Base-by-base conservation (phyloP, 208 protist species). In the Porcisia hertigi region DNA sequence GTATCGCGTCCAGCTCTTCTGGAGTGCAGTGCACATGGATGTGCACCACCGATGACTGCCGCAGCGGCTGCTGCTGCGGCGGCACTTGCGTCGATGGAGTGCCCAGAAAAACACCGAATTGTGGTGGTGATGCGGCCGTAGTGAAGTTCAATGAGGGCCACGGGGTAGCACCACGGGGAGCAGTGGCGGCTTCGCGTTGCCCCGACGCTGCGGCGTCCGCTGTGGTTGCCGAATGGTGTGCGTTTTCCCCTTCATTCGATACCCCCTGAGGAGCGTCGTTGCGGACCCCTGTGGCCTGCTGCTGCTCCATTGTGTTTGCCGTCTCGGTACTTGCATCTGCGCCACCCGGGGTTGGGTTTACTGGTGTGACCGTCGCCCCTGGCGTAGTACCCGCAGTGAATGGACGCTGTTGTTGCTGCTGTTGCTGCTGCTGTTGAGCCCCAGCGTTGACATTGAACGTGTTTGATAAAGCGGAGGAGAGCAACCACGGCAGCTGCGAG, bases 21-120 rank as follows among this genome's bases (percentile, higher is more conserved):
- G 87, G 71, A 0, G 83, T 83, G 69, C 89, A 90, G 70, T 96
- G 92, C 52, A 96, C 81, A 63, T 96, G 92, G 62, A 96, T 49
- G 74, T 93, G 84, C n/a, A 96, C 69, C 1, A 86, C 78, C 4
- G 80, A 63, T 12, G 81, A 11, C n/a, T 59, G 54, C 62, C 53
- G 36, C 49, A 76, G 65, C 69, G 39, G 45, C 12, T 55, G 23
- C 25, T 65, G 73, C 14, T 1, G 82, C 23, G n/a, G 70, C 65
- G 70, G 75, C 57, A 64, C 43, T 41, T 18, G 43, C 49, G 49
- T 49, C 30, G 52, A n/a, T 57, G 67, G 11, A 11, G 30, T 55
- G 45, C 45, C 45, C 25, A 70, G 25, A 55, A 70, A 52, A 14
- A 70, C 65, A 14, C 53, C 65, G 41, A 70, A 18, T 36, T 39